Evolutionary conservation across 2,329 filamentous ascomycete species (phyloP).

Genomic region (Xylariaceae sp.): DNA sequence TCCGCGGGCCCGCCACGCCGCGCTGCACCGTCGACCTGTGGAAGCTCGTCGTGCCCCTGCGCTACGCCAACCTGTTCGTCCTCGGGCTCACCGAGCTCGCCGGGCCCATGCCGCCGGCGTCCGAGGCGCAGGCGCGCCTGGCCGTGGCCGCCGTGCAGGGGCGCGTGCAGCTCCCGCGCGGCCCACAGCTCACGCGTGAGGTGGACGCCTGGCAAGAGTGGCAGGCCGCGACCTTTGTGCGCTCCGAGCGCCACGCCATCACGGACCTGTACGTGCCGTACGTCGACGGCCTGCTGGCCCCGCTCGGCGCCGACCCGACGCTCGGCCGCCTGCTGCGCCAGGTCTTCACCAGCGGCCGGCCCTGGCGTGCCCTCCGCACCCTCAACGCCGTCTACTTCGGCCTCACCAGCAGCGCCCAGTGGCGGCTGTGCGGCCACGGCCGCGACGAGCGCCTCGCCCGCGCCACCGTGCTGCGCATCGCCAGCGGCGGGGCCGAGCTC

Average conservation of each 20-base stretch:
- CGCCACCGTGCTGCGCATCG: conserved; percentile 25
- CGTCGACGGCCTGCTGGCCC: conserved; percentile 25
- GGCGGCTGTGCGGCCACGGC: conserved; percentile 27
- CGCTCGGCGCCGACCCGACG: conserved; percentile 25
- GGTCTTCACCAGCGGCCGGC: conserved; percentile 20
- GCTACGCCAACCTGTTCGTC: conserved; percentile 26
- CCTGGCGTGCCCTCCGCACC: conserved; percentile 18
- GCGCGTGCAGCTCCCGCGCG: conserved; percentile 17
- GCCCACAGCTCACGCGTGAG: conserved; percentile 19
- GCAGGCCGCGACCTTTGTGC: conserved; percentile 21
- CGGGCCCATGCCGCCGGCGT: conserved; percentile 24
- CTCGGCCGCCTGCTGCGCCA: conserved; percentile 19
- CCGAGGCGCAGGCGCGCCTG: conserved; percentile 28
- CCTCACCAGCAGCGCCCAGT: conserved; percentile 27
- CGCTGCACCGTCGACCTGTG: conserved; percentile 23
- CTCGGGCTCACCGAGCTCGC: conserved; percentile 25
- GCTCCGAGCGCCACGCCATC: conserved; percentile 24
- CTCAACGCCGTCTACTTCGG: conserved; percentile 28
- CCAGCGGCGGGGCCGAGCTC: conserved; percentile 14
- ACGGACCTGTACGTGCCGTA: conserved; percentile 22
- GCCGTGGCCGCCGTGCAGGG: conserved; percentile 22
- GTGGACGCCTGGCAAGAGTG: conserved; percentile 19
- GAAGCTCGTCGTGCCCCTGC: conserved; percentile 23
- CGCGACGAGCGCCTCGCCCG: conserved; percentile 21
- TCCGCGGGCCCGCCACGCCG: conserved; percentile 13